These are phyloP conservation scores for Rhodotorula sp. DNA, from an alignment of 1,284 basidiomycete genomes.

Conservation along the genomic window DNA sequence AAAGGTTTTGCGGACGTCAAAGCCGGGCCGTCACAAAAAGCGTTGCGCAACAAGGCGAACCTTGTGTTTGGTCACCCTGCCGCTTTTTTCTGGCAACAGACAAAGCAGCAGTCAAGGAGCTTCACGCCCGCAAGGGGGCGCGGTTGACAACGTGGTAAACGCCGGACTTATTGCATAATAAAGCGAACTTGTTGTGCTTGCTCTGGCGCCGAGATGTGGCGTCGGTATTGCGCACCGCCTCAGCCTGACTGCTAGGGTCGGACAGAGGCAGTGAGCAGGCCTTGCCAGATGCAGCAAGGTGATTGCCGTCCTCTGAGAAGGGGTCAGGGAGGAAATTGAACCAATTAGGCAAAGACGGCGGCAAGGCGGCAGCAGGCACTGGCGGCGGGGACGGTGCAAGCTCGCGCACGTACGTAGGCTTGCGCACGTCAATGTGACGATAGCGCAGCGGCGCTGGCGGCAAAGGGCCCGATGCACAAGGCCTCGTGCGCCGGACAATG, in stretches of 20 bases:
- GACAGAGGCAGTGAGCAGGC: neutral
- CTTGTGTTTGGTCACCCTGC: conserved; percentile 43
- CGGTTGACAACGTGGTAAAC: no score
- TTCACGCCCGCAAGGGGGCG: conserved; percentile 27
- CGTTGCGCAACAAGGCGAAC: conserved; percentile 50
- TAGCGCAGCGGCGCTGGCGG: neutral
- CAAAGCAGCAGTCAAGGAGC: no score
- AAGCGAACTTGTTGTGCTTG: no score
- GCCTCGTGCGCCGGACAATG: no score
- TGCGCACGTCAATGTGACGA: neutral
- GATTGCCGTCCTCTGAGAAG: neutral
- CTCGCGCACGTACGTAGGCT: neutral
- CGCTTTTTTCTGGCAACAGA: no score
- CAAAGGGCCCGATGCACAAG: neutral
- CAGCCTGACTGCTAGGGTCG: no score
- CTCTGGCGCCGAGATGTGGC: neutral
- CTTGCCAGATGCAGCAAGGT: neutral
- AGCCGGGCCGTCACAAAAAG: no score
- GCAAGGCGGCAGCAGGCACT: neutral
- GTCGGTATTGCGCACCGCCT: neutral
- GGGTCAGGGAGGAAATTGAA: conserved; percentile 8
- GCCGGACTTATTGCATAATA: no score
- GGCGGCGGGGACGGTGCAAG: neutral
- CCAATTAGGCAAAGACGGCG: neutral
- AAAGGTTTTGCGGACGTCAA: no score